Conservation (phyloP, 2,329 filamentous ascomycete genomes). For the Microsporum canis region DNA sequence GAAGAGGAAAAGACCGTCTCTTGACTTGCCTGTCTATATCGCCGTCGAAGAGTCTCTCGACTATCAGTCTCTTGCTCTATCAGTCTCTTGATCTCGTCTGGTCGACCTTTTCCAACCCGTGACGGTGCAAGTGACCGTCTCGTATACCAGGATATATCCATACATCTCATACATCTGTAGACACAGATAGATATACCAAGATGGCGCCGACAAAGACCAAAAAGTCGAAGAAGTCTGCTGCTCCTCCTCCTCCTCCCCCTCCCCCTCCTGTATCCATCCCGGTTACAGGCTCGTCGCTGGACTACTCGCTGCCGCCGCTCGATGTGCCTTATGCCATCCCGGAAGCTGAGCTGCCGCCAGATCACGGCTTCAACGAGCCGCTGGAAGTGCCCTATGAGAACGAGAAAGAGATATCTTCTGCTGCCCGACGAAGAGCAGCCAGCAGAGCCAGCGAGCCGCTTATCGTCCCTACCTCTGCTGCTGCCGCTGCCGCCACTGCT, state of each 20-base stretch:
- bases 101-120: too few species aligned
- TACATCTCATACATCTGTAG: not conserved
- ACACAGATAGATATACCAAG: not conserved
- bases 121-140: too few species aligned
- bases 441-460: constrained; percentile 2
- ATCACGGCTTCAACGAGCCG: not conserved
- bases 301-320: not conserved
- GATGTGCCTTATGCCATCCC: not conserved
- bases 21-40: too few species aligned
- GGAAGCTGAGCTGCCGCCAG: not conserved
- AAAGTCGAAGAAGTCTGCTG: not conserved
- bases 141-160: not conserved
- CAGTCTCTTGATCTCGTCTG: too few species aligned
- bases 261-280: not conserved
- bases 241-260: not conserved
- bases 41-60: too few species aligned
- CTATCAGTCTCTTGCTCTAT: too few species aligned
- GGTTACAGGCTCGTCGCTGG: not conserved
- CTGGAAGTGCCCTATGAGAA: not conserved
- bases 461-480: not conserved
- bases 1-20: too few species aligned
- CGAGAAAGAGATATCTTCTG: not conserved
- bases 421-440: constrained; percentile 1
- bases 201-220: not conserved
- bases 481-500: not conserved